A percentile compares a stretch with the other conserved stretches of the same genome.
Evolutionary conservation across 2,329 filamentous ascomycete genomes (phyloP).

Genomic region (Nothomitra cinnamomea): DNA sequence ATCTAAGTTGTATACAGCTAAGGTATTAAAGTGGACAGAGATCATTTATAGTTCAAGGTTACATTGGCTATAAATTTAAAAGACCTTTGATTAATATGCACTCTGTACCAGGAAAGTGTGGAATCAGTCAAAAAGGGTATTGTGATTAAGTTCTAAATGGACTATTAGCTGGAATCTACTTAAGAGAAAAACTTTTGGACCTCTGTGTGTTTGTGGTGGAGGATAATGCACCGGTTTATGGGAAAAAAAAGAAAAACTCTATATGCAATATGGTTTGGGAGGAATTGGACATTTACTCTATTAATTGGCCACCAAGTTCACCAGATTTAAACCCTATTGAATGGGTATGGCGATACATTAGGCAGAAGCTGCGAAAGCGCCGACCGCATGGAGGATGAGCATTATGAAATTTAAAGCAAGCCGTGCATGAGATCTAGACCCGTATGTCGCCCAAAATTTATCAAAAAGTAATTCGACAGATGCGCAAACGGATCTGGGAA

Average conservation of each 20-base stretch:
- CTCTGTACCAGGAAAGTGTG: neutral
- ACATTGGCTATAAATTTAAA: conserved; percentile 2
- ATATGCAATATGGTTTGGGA: neutral
- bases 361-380: neutral
- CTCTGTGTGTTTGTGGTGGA: neutral
- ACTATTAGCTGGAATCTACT: neutral
- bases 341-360: neutral
- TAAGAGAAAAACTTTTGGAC: neutral
- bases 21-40: neutral
- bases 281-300: neutral
- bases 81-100: neutral
- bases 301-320: neutral
- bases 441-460: too few relatives aligned
- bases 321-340: neutral
- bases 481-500: too few relatives aligned
- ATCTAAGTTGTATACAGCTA: neutral
- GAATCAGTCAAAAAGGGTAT: neutral
- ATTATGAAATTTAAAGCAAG: neutral
- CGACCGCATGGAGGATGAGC: neutral
- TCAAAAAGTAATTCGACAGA: too few relatives aligned
- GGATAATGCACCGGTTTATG: neutral
- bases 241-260: neutral
- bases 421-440: neutral
- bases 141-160: neutral
- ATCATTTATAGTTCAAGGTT: neutral